These are phyloP conservation scores for Tulasnella sp. DNA, from an alignment of 768 basidiomycete species.

Conservation along the genomic window DNA sequence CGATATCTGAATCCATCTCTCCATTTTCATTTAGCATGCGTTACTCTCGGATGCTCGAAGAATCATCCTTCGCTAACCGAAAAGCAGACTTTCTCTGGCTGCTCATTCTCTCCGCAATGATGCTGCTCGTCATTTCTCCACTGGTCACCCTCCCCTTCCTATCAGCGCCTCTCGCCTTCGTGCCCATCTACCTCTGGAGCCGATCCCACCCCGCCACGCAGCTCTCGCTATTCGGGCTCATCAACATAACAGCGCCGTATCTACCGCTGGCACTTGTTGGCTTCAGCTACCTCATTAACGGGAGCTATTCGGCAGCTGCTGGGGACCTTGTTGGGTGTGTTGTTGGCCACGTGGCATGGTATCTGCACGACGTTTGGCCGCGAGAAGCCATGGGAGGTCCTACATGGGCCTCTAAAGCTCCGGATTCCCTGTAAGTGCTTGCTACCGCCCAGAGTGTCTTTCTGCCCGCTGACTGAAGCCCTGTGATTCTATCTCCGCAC, in stretches of 20 bases:
- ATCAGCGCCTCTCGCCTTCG: slow-evolving; percentile 85
- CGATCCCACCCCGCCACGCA: slow-evolving; percentile 87
- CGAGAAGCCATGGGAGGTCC: slow-evolving; percentile 75
- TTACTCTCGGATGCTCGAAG: slow-evolving; percentile 93
- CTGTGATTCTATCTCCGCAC: slow-evolving; percentile 8
- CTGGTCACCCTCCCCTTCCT: slow-evolving; percentile 89
- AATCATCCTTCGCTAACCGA: slow-evolving; percentile 86
- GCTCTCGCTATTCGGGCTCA: slow-evolving; percentile 90
- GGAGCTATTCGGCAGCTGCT: slow-evolving; percentile 75
- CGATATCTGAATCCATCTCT: not conserved
- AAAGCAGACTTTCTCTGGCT: slow-evolving; percentile 96
- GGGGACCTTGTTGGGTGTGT: slow-evolving; percentile 78
- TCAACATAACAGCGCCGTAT: slow-evolving; percentile 94
- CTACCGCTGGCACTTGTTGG: slow-evolving; percentile 85
- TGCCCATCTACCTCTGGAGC: slow-evolving; percentile 96
- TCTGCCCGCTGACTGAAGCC: not conserved
- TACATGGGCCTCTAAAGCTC: slow-evolving; percentile 64
- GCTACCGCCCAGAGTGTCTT: not conserved
- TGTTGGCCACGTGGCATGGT: slow-evolving; percentile 82
- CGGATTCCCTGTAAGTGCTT: slow-evolving; percentile 53
- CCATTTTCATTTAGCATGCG: slow-evolving; percentile 62
- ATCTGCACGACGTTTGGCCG: slow-evolving; percentile 79
- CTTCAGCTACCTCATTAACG: slow-evolving; percentile 62
- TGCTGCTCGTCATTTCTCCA: slow-evolving; percentile 87
- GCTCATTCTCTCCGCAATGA: slow-evolving; percentile 67